These are phyloP conservation scores for Phytophthora pseudosyringae DNA, from an alignment of 352 stramenopile genomes.

Conservation along the genomic window DNA sequence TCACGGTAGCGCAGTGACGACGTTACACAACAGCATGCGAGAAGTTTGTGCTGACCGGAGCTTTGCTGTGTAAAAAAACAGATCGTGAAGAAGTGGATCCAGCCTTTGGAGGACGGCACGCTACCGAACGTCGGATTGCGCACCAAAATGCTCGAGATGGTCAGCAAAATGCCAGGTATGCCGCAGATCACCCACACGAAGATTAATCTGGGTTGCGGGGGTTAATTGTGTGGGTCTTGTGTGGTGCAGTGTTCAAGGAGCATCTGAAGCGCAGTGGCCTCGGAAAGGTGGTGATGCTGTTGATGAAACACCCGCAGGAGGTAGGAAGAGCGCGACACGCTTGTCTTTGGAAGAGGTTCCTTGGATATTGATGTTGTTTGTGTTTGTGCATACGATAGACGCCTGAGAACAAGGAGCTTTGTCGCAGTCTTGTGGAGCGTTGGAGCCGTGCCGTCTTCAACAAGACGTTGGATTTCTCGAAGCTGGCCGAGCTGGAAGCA, in stretches of 20 bases:
- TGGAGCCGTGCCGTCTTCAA: slow-evolving; percentile 91
- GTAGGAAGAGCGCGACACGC: slow-evolving; percentile 26
- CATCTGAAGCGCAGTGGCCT: slow-evolving; percentile 90
- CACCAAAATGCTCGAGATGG: slow-evolving; percentile 88
- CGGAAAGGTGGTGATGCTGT: slow-evolving; percentile 87
- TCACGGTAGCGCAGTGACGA: slow-evolving; percentile 52
- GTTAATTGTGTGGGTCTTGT: background rate
- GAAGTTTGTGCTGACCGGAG: background rate
- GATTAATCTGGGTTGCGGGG: background rate
- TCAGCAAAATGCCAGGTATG: slow-evolving; percentile 74
- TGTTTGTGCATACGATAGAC: slow-evolving; percentile 45
- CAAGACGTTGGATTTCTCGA: slow-evolving; percentile 89
- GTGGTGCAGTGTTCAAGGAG: slow-evolving; percentile 84
- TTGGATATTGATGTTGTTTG: slow-evolving; percentile 6
- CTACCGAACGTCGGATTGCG: slow-evolving; percentile 86
- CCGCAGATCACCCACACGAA: background rate
- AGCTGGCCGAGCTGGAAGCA: slow-evolving; percentile 83
- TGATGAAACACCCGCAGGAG: slow-evolving; percentile 90
- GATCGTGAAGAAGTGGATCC: slow-evolving; percentile 92
- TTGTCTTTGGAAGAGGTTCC: background rate
- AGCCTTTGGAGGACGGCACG: slow-evolving; percentile 77
- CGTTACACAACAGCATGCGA: too few relatives aligned
- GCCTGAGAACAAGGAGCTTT: slow-evolving; percentile 87
- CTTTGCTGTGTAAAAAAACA: slow-evolving; percentile 24
- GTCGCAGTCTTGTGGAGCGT: slow-evolving; percentile 82